Percentiles rank a stretch among this genome's conserved stretches.
Evolutionary conservation across 2,329 filamentous ascomycete species (phyloP).

Genomic region (Exophiala aquamarina): DNA sequence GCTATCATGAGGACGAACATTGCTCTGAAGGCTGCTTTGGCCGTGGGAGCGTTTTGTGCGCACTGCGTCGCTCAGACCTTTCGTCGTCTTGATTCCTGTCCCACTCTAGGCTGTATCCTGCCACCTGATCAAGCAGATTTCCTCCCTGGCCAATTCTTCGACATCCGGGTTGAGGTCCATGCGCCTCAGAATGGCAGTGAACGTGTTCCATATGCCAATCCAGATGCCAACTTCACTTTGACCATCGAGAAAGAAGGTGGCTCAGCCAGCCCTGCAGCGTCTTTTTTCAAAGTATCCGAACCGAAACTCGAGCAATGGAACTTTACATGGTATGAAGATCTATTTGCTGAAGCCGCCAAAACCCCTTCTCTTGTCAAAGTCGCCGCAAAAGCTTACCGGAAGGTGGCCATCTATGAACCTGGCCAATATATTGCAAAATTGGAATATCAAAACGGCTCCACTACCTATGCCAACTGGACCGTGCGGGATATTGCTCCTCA

Average conservation of each 20-base stretch:
- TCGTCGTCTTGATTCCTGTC: slow-evolving; percentile 56
- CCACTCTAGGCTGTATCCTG: slow-evolving; percentile 57
- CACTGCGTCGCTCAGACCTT: slow-evolving; percentile 51
- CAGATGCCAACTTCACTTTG: slow-evolving; percentile 74
- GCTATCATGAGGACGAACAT: slow-evolving; percentile 14
- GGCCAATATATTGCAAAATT: slow-evolving; percentile 76
- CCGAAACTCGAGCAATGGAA: slow-evolving; percentile 76
- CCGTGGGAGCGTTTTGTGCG: slow-evolving; percentile 16
- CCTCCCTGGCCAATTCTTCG: slow-evolving; percentile 79
- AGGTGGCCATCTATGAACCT: slow-evolving; percentile 73
- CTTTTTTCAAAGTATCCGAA: slow-evolving; percentile 70
- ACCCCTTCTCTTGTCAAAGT: slow-evolving; percentile 75
- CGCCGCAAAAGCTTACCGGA: slow-evolving; percentile 74
- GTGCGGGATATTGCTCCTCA: slow-evolving; percentile 69
- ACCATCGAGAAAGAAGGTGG: slow-evolving; percentile 62
- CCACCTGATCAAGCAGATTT: slow-evolving; percentile 71
- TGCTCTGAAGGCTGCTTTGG: slow-evolving; percentile 13
- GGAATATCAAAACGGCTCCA: slow-evolving; percentile 70
- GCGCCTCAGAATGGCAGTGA: slow-evolving; percentile 80
- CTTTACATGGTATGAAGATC: slow-evolving; percentile 81
- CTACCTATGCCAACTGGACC: slow-evolving; percentile 72
- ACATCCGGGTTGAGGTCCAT: slow-evolving; percentile 79
- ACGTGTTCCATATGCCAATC: slow-evolving; percentile 65
- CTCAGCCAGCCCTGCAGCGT: slow-evolving; percentile 54
- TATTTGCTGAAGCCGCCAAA: slow-evolving; percentile 71